phyloP scores from a whole-genome alignment of 2,329 filamentous ascomycete species.

The Penicillium sp. region DNA sequence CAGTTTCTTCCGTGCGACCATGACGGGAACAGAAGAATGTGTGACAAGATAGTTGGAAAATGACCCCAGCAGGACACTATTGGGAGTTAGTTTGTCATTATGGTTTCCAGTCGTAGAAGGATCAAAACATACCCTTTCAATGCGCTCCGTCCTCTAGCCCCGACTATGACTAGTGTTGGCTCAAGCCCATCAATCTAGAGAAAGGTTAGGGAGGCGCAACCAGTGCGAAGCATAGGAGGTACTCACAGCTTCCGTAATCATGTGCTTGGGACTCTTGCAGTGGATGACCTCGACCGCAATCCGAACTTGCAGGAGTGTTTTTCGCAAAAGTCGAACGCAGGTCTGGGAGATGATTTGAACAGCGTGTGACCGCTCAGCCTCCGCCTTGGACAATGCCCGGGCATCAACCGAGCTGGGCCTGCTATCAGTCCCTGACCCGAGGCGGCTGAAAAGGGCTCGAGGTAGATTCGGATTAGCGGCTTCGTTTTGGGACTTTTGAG shows the following conservation, averaged over 20 bases:
- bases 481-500: slow-evolving; percentile 46
- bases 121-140: slow-evolving; percentile 78
- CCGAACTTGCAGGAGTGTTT: slow-evolving; percentile 89
- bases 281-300: slow-evolving; percentile 96
- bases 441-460: slow-evolving; percentile 38
- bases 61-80: slow-evolving; percentile 87
- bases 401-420: slow-evolving; percentile 52
- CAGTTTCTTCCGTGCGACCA: slow-evolving; percentile 92
- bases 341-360: slow-evolving; percentile 83
- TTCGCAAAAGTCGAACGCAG: slow-evolving; percentile 82
- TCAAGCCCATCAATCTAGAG: slow-evolving; percentile 83
- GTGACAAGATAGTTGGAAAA: slow-evolving; percentile 98
- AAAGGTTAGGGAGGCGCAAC: slow-evolving; percentile 17
- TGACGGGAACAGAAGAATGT: slow-evolving; percentile 94
- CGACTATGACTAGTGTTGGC: slow-evolving; percentile 90
- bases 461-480: slow-evolving; percentile 32
- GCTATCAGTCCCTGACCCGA: slow-evolving; percentile 46
- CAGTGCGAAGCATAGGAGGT: neutral
- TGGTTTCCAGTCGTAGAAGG: neutral
- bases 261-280: slow-evolving; percentile 95
- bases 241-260: slow-evolving; percentile 86
- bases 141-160: slow-evolving; percentile 86
- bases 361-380: slow-evolving; percentile 79
- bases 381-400: slow-evolving; percentile 63
- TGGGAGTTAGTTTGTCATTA: neutral